Evolutionary conservation across 164 flowering plant species (phyloP), one percentile per base, ranked within the genome.

Genomic region (Tinospora cordifolia): DNA sequence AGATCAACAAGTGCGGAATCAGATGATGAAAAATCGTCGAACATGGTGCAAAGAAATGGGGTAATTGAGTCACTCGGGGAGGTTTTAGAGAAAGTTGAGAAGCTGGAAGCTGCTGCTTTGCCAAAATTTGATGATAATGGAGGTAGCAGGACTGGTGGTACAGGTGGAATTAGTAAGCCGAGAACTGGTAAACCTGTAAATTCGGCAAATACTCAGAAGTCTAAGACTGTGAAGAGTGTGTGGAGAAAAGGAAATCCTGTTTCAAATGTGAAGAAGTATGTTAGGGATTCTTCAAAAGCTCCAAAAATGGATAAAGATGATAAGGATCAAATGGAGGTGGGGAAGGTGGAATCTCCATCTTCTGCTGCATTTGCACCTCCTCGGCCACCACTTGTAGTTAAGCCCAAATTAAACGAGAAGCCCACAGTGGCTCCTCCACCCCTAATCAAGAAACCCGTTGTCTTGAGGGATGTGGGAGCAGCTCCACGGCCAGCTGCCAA

Each of bases 201-300:
- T 80, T 68, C 81, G 3, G 69, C 47, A 0, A 59, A 46, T 6
- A 62, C 54, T 68, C 66, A 71, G 67, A 89, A 84, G 70, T 27
- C 88, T 27, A 86, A 85, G 64, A 72, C 92, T 39, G 67, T 77
- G 74, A 93, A 91, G 83, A 91, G 94, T 78, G 97, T 93, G 5
- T 93, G 98, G 98, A 67, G 86, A 69, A 93, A 89, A 79, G 98
- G 98, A 34, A 87, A 87, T 67, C 85, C 90, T 0, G 85, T 90
- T 40, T 15, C 60, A 17, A 34, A 22, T 27, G 66, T 9, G 24
- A 36, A 27, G 41, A 64, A 30, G 17, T 36, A 9, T 75, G 87
- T 81, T 14, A 83, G 82, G 73, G 87, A 81, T 63, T 19, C 73
- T 47, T 74, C 84, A 15, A 83, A 71, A 75, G 63, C 59, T 67